phyloP scores from a whole-genome alignment of 495 filamentous ascomycete species.

The Geopyxis carbonaria region DNA sequence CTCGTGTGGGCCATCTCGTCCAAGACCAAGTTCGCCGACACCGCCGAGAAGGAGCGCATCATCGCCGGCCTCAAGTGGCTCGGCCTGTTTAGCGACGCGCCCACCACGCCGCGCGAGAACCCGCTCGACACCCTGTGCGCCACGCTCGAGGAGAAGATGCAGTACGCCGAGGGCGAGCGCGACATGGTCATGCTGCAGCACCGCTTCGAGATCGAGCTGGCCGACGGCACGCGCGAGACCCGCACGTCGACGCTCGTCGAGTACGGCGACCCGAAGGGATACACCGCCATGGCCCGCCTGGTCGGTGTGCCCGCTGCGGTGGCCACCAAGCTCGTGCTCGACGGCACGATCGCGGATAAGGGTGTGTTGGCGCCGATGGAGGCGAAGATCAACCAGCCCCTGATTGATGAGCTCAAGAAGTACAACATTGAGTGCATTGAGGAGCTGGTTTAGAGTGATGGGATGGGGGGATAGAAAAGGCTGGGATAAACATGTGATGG shows the following conservation, averaged over 20 bases:
- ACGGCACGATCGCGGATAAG: conserved; percentile 60
- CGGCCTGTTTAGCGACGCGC: conserved; percentile 65
- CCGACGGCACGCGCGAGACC: conserved; percentile 41
- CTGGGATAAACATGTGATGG: too few species aligned
- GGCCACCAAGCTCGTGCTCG: conserved; percentile 66
- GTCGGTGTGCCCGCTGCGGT: conserved; percentile 51
- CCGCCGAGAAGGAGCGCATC: conserved; percentile 59
- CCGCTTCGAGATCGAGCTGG: conserved; percentile 73
- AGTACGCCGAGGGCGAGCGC: conserved; percentile 66
- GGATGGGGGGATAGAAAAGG: too few species aligned
- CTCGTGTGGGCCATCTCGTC: conserved; percentile 53
- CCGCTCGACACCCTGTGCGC: conserved; percentile 81
- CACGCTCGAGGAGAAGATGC: conserved; percentile 80
- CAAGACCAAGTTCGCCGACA: conserved; percentile 53
- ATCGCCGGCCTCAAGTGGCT: conserved; percentile 68
- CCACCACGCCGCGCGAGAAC: conserved; percentile 57
- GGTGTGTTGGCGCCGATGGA: conserved; percentile 73
- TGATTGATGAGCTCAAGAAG: conserved; percentile 54
- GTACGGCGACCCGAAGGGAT: conserved; percentile 64
- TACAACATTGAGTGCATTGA: conserved; percentile 38
- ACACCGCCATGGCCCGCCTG: conserved; percentile 78
- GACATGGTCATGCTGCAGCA: conserved; percentile 83
- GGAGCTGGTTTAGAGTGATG: conserved; percentile 27
- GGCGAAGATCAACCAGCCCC: conserved; percentile 48
- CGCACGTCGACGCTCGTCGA: conserved; percentile 67